Conservation (phyloP, 1,284 basidiomycete species). For the Calocybe gambosa region DNA sequence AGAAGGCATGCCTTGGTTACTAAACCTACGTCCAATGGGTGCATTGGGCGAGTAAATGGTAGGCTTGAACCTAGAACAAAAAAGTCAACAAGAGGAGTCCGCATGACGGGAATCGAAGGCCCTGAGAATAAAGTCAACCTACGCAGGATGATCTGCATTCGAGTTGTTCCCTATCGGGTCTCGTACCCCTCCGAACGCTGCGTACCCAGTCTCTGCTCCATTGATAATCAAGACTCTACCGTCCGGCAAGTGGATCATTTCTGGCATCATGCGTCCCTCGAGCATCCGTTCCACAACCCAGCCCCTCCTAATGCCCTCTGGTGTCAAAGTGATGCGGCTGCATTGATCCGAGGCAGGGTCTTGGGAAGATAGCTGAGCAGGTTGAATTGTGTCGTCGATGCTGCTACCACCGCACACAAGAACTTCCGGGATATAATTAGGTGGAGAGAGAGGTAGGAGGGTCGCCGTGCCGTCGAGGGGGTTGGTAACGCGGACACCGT, state of each 20-base stretch:
- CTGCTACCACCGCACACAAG: constrained; percentile 42
- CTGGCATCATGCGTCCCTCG: constrained; percentile 39
- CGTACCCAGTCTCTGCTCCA: constrained; percentile 39
- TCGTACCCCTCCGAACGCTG: constrained; percentile 39
- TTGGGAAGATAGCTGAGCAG: constrained; percentile 27
- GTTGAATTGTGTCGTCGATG: constrained; percentile 24
- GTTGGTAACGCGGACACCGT: constrained; percentile 41
- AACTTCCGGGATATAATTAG: constrained; percentile 38
- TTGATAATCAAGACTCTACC: constrained; percentile 46
- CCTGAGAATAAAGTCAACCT: constrained; percentile 3
- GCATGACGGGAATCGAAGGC: background rate
- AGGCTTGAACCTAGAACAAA: constrained; percentile 30
- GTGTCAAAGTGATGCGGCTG: constrained; percentile 21
- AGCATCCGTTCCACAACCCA: constrained; percentile 36
- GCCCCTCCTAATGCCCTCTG: constrained; percentile 31
- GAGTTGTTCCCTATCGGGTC: constrained; percentile 32
- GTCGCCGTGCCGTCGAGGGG: constrained; percentile 40
- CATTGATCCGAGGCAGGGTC: constrained; percentile 39
- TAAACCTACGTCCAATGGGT: constrained; percentile 41
- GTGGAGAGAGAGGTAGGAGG: constrained; percentile 41
- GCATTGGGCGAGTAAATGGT: constrained; percentile 45
- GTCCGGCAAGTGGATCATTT: constrained; percentile 46
- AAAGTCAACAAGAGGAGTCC: background rate
- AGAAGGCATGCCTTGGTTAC: constrained; percentile 37
- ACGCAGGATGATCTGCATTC: constrained; percentile 40